A percentile compares a stretch with the other conserved stretches of the same genome.
Evolutionary conservation across 2,329 filamentous ascomycete genomes (phyloP).

Genomic region (Colletotrichum sp.): DNA sequence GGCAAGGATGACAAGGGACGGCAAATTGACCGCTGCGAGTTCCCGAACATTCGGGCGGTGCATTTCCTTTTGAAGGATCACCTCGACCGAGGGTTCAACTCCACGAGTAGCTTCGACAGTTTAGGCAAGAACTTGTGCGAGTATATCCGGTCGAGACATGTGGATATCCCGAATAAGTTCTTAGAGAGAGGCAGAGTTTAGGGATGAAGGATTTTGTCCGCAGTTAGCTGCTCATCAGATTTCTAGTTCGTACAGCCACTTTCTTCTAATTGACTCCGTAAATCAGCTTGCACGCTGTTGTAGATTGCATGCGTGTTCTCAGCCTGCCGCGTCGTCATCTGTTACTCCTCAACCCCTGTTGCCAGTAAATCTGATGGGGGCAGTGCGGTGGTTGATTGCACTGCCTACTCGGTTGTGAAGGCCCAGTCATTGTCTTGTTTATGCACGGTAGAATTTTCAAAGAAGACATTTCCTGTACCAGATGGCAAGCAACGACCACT

Average conservation of each 20-base stretch:
- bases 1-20: slow-evolving; percentile 32
- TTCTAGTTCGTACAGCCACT: neutral
- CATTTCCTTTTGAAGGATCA: slow-evolving; percentile 18
- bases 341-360: neutral
- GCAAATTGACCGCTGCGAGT: slow-evolving; percentile 43
- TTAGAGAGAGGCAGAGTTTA: slow-evolving; percentile 25
- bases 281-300: neutral
- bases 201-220: neutral
- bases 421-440: neutral
- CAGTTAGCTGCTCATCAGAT: neutral
- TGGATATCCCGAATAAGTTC: slow-evolving; percentile 30
- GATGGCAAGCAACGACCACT: neutral
- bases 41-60: slow-evolving; percentile 34
- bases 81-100: slow-evolving; percentile 19
- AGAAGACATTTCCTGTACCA: neutral
- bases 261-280: neutral
- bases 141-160: slow-evolving; percentile 29
- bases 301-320: neutral
- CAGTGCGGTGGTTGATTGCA: neutral
- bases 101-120: slow-evolving; percentile 30
- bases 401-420: neutral
- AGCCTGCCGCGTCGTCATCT: neutral
- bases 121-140: slow-evolving; percentile 32
- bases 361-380: neutral
- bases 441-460: neutral